Evolutionary conservation across 2,329 filamentous ascomycete species (phyloP), one percentile per base, ranked within the genome.

Genomic region (Alternaria angustiovoidea): DNA sequence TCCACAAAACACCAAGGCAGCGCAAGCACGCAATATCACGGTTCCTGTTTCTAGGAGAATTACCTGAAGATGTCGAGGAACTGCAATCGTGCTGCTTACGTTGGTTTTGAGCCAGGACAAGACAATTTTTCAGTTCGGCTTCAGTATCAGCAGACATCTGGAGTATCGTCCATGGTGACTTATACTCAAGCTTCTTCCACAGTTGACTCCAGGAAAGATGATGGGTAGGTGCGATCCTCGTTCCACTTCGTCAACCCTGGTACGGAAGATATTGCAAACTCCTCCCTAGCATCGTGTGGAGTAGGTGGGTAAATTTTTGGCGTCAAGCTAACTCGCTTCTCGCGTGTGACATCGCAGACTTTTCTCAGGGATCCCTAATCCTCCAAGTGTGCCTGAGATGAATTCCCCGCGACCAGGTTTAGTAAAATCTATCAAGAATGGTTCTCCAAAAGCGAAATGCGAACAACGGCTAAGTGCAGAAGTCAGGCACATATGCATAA

Each of bases 251-350:
- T 20, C 44, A 34, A 32, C 28, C 12, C 44, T 42, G 18, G 28
- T 30, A 39, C 39, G 52, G 52, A 56, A 59, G 44, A 34, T 46
- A 39, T 38, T 56, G 30, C 46, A 30, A 18, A 22, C 36, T 43
- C n/a, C 22, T 43, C 14, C 41, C 41, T 47, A 48, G 53, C 47
- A 47, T 52, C 28, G 46, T 52, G 47, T 48, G 53, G 53, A 57
- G 53, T 48, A 49, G 18, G 26, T 43, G 18, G 36, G 26, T 34
- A 22, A 22, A 8, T 4, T 5, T 28, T 30, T 43, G 24, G 26
- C 16, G 39, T 53, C 36, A 28, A 18, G 18, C 38, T 43, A 53
- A 49, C 14, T 34, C 30, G 32, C 20, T 49, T 38, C 46, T 49
- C 30, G 46, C 46, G 46, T 49, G 30, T 49, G 46, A 38, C 30